Base-by-base conservation (phyloP, 1,139 yeast genomes). In the Kazachstania sp. region DNA sequence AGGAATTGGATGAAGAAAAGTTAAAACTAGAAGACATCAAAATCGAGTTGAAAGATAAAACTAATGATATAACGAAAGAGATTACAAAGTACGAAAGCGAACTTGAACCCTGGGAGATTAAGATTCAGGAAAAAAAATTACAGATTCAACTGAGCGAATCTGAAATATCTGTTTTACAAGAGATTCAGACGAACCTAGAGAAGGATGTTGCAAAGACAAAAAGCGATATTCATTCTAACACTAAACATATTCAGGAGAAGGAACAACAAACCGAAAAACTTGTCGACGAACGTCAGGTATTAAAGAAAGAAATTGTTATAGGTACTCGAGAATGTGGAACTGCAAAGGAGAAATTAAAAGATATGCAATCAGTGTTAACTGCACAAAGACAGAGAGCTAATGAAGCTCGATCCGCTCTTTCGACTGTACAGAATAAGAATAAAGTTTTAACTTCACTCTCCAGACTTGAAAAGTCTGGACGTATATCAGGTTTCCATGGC, bases 401-500 rank as follows among this genome's bases (percentile, higher is more conserved):
- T 44, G 92, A 85, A 40, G 84, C 95, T 0, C 69, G 76, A 41
- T 74, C 75, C 23, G 73, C 83, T 4, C 68, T 81, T 28, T 71
- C 78, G 2, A 78, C 69, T 26, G 70, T 71, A 15, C 81, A 83
- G 56, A 84, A 86, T 50, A 86, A 84, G 59, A 85, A 78, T 55
- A 78, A 80, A 50, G 95, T 92, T 9, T 71, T 90, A 20, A 63
- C 79, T 0, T 85, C 92, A 19, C 72, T 94, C 50, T 70, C 74
- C 50, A 77, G 84, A 53, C 69, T 92, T 41, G 82, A 83, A 46
- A 80, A 81, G 49, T 77, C 95, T 3, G 97, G 97, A 12, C 76
- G 97, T 61, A 78, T 94, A 37, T 71, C 72, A n/a, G 98, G 97
- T 0, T 87, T 90, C 56, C 75, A 86, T 62, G 98, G 97, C 0